Conservation (phyloP, 305 asterid genomes). For the Fraxinus dipetala region DNA sequence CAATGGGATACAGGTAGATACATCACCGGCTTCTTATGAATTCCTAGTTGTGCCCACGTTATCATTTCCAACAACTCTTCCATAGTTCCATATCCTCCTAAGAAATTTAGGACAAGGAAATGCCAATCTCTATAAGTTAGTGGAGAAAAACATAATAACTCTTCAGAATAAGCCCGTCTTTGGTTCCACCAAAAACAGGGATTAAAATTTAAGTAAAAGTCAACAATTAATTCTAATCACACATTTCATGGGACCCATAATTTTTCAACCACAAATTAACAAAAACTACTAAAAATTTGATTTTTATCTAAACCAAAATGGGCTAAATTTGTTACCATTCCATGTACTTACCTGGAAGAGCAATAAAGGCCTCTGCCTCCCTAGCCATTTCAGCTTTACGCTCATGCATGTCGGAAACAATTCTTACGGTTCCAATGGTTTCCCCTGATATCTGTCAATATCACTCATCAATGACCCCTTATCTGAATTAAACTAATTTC, state of each 20-base stretch:
- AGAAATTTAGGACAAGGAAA: constrained; percentile 17
- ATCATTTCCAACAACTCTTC: constrained; percentile 95
- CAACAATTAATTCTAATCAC: too few species aligned
- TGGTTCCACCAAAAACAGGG: too few species aligned
- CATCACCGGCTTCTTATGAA: constrained; percentile 84
- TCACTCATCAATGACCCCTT: constrained; percentile 15
- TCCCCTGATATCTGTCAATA: constrained; percentile 84
- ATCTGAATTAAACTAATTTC: constrained; percentile 10
- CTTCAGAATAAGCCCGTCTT: not conserved
- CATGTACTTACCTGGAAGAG: constrained; percentile 76
- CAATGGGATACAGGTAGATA: constrained; percentile 10
- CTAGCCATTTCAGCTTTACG: constrained; percentile 97
- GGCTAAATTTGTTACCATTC: not conserved
- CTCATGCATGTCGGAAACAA: constrained; percentile 95
- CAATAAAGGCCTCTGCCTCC: constrained; percentile 86
- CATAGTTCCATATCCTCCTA: constrained; percentile 99
- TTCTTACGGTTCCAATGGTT: constrained; percentile 82
- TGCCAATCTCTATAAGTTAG: not conserved
- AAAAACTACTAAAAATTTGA: too few species aligned
- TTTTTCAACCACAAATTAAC: too few species aligned
- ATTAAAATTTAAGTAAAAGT: too few species aligned
- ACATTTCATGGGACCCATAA: too few species aligned
- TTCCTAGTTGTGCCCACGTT: constrained; percentile 98
- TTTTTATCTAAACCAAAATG: too few species aligned
- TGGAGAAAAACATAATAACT: not conserved